Percentiles rank a stretch among this genome's conserved stretches.
Conservation (phyloP, 2,329 filamentous ascomycete genomes). For the Sphaceloma murrayae region DNA sequence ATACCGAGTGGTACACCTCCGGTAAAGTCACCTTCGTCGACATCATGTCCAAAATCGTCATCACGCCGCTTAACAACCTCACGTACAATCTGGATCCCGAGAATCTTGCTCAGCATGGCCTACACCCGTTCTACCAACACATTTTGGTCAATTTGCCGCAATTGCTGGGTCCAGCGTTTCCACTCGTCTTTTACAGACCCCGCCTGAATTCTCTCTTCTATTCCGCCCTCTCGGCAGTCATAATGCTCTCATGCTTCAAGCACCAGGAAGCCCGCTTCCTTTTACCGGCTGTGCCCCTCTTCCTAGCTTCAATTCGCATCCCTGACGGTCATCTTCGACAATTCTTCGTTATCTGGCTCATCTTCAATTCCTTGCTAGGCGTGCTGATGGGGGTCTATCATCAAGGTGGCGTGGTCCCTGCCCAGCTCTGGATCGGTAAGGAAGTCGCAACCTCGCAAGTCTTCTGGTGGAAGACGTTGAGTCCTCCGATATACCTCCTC, state of each 20-base stretch:
- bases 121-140: conserved; percentile 46
- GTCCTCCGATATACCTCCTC: conserved; percentile 69
- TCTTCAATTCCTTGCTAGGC: conserved; percentile 60
- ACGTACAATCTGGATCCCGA: conserved; percentile 40
- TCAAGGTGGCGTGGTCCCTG: conserved; percentile 67
- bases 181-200: conserved; percentile 39
- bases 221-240: conserved; percentile 63
- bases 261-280: conserved; percentile 76
- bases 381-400: conserved; percentile 72
- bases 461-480: conserved; percentile 82
- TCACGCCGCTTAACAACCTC: conserved; percentile 46
- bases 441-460: conserved; percentile 58
- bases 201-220: conserved; percentile 54
- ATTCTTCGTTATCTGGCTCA: conserved; percentile 54
- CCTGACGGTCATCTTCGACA: conserved; percentile 45
- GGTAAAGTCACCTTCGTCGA: conserved; percentile 55
- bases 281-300: conserved; percentile 64
- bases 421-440: conserved; percentile 63
- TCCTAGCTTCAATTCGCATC: conserved; percentile 62
- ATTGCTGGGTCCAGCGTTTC: conserved; percentile 43
- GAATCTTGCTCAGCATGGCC: conserved; percentile 44
- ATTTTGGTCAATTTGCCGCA: conserved; percentile 43
- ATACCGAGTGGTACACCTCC: conserved; percentile 70
- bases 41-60: conserved; percentile 46
- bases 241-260: conserved; percentile 62